A percentile compares a stretch with the other conserved stretches of the same genome.
Evolutionary conservation across 805 yeast genomes (phyloP).

Genomic region (Candida krabiensis): DNA sequence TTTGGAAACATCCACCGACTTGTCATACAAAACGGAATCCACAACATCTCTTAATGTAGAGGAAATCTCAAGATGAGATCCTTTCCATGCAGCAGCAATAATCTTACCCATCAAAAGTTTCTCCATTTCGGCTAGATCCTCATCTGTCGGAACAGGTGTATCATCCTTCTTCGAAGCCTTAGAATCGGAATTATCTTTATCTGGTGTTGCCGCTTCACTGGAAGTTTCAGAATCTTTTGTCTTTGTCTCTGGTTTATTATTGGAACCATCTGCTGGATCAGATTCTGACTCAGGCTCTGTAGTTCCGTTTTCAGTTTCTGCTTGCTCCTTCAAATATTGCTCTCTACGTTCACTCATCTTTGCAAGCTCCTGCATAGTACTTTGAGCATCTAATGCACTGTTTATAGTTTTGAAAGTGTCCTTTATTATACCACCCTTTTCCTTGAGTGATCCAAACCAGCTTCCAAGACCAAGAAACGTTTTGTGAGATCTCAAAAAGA

Average conservation of each 20-base stretch:
- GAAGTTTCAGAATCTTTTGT: constrained; percentile 1
- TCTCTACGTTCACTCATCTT: constrained; percentile 60
- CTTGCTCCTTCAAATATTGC: constrained; percentile 26
- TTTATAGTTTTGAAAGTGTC: constrained; percentile 81
- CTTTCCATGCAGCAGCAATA: constrained; percentile 93
- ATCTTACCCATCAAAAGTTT: constrained; percentile 83
- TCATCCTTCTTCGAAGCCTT: constrained; percentile 31
- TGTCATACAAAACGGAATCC: constrained; percentile 73
- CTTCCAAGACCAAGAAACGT: constrained; percentile 82
- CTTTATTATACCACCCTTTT: constrained; percentile 79
- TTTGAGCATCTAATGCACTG: constrained; percentile 86
- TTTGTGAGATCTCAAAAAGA: constrained; percentile 70
- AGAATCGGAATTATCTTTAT: constrained; percentile 2
- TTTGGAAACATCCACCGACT: constrained; percentile 55
- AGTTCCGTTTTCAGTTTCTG: constrained; percentile 24
- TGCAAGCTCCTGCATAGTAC: constrained; percentile 69
- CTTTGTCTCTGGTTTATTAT: background rate
- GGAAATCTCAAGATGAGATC: constrained; percentile 84
- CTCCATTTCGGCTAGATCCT: constrained; percentile 72
- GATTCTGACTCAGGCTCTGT: background rate
- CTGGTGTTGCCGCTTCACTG: constrained; percentile 2
- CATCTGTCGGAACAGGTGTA: constrained; percentile 47
- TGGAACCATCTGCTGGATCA: constrained; percentile 1
- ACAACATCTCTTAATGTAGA: constrained; percentile 79
- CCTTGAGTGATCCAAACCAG: constrained; percentile 75